Evolutionary conservation across 257 asterid species (phyloP), one percentile per base, ranked within the genome.

Genomic region (Fraxinus cuspidata): DNA sequence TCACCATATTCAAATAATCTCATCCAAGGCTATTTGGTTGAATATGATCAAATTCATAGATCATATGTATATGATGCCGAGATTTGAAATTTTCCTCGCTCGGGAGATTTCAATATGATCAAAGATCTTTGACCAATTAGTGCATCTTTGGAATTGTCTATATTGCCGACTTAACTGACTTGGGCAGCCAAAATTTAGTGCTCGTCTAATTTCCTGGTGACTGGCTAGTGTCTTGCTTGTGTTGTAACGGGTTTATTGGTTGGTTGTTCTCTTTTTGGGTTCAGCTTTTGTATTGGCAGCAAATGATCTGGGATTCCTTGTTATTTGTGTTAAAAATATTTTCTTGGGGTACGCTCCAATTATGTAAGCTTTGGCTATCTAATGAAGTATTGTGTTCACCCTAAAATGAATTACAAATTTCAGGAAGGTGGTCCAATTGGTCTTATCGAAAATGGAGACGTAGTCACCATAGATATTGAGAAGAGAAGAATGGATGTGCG

Each of bases 361-460:
- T 15, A 13, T 15, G 19, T 44, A 15, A 2, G 19, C 53, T 13
- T 44, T 44, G 18, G 53, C 53, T 44, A 13, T 44, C 7, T 40
- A 40, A 40, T 44, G 18, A 42, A 42, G 51, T 44, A 13, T 47
- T 47, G 21, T 47, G n/a, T 47, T 15, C 1, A 1, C 56, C 12
- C 5, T 47, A 47, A 47, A 25, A 63, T 53, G 11, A 38, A 37
- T 37, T 74, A 19, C 49, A 40, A 80, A 80, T 83, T 86, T 71
- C 93, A 95, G 99, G 99, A 95, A 88, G 98, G 99, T 35, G 98
- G 98, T 38, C 96, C 98, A 7, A 86, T 94, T 70, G 98, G 93
- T 79, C 90, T 94, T n/a, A 81, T 95, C 27, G 82, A 89, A 84
- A 81, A 89, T 21, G 99, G 99, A 32, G 99, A 95, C 56, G 16